Evolutionary conservation across 2,329 filamentous ascomycete species (phyloP), one percentile per base, ranked within the genome.

Genomic region (Neonectria magnoliae): DNA sequence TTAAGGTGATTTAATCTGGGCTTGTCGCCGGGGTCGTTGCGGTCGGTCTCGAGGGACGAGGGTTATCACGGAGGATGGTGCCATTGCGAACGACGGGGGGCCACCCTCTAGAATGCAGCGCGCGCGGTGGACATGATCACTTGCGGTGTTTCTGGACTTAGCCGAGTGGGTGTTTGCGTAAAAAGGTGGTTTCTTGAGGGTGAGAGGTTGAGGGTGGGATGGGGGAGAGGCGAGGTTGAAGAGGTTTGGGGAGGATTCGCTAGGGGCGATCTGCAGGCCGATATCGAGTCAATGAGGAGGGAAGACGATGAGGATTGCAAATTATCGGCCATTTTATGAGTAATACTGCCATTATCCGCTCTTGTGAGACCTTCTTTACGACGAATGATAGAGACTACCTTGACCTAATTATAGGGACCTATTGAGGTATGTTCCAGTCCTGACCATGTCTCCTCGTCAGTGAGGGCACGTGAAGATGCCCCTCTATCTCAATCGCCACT

Each of bases 31-130:
- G 50, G 41, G 20, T 55, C 44, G 41, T 62, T 58, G 59, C 11
- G 44, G 53, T 55, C 44, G 65, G 58, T 69, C 69, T 76, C 62
- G 60, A 65, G 75, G 60, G 63, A 76, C 75, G 73, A 78, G 76
- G 75, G 71, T 76, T 74, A 76, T 80, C 80, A 78, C 77, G 76
- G 83, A 86, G 83, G 83, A 83, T 85, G 84, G 83, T 84, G 81
- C 85, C 86, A 87, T 88, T 77, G 81, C 80, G 80, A 82, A 79
- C 79, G 58, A 70, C 68, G 67, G 76, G 80, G 76, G 76, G 78
- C 84, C 83, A 86, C 84, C 84, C 83, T 85, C 82, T 85, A 87
- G 69, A 83, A 83, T 66, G 80, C 81, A 84, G 80, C 80, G 79
- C 76, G 76, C 77, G 78, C 76, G 67, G 79, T 63, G 71, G 76